Base-by-base conservation (phyloP, 257 asterid genomes). In the Datura wrightii region DNA sequence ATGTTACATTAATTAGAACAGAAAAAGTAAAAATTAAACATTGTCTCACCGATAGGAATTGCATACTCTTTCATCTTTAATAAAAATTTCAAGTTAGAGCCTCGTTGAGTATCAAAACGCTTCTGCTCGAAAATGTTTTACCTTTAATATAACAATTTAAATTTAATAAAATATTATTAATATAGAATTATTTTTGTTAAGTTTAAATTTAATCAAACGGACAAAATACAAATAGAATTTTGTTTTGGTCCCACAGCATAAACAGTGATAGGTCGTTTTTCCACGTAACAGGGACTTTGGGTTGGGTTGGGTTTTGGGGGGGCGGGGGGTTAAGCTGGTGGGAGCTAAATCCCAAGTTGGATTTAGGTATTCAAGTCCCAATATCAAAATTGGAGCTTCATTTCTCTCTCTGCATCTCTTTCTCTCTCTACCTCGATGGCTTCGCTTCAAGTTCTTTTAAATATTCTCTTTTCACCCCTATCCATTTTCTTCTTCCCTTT, bases 261-360 rank as follows among this genome's bases (percentile, higher is more conserved):
- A 14, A 15, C 1, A 42, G 54, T 18, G 54, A 31, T 70, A 8
- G 31, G 31, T 70, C 54, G 37, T 41, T 41, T 70, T 41, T 70
- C 54, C 36, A 4, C 16, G 56, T 10, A 71, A 41, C 53, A 41
- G n/a, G 76, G 13, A 37, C 10, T 1, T 56, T 11, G 65, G 62
- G 19, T 6, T 56, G 31, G 31, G 31, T 24, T 24, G 31, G 31
- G 31, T 24, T 24, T 24, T 24, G 31, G 31, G 31, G 31, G 31
- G 31, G 42, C 42, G 15, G 46, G n/a, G 9, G 65, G 78, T 53
- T 39, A 4, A 50, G 87, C 80, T 72, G 83, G 89, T 74, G 90
- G 94, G 92, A 90, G 93, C 69, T 67, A 63, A 88, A 81, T 84
- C 88, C 95, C 62, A 93, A 42, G 92, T 44, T 60, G 11, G 11